Percentiles rank a stretch among this genome's conserved stretches.
phyloP scores from a whole-genome alignment of 257 asterid species.

The Gentiana straminea region DNA sequence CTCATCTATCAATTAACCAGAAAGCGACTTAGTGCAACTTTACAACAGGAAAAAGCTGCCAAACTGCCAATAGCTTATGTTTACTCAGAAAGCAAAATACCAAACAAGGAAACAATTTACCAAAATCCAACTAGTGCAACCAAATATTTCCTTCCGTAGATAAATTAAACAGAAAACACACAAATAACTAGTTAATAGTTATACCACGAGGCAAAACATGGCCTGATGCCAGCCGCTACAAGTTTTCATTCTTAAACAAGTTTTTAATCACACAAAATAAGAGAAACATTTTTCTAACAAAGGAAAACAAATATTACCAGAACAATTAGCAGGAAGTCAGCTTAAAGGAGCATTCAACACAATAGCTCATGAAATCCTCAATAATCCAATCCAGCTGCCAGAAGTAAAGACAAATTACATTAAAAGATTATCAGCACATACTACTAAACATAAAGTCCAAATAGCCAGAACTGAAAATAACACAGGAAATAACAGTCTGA shows the following conservation, averaged over 20 bases:
- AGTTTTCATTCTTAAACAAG: constrained; percentile 10
- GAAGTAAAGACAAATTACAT: constrained; percentile 74
- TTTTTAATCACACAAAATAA: constrained; percentile 14
- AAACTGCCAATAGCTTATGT: constrained; percentile 28
- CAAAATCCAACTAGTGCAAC: constrained; percentile 5
- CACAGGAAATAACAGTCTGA: constrained; percentile 21
- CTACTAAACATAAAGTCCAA: constrained; percentile 34
- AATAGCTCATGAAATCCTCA: constrained; percentile 83
- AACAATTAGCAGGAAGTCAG: constrained; percentile 76
- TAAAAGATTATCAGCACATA: constrained; percentile 43
- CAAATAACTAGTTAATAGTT: neutral
- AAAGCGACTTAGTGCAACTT: constrained; percentile 45
- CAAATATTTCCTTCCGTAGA: constrained; percentile 12
- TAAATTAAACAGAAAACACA: neutral
- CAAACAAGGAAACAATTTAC: neutral
- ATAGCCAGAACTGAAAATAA: constrained; percentile 17
- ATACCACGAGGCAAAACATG: neutral
- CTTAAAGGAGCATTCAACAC: constrained; percentile 77
- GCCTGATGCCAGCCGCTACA: neutral
- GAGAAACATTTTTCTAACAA: constrained; percentile 34
- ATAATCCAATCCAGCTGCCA: constrained; percentile 81
- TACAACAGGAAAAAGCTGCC: constrained; percentile 1
- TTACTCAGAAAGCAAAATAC: constrained; percentile 18
- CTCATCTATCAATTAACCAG: constrained; percentile 78
- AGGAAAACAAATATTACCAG: constrained; percentile 69